Evolutionary conservation across 805 yeast genomes (phyloP), one percentile per base, ranked within the genome.

Genomic region (Candida fluviatilis): DNA sequence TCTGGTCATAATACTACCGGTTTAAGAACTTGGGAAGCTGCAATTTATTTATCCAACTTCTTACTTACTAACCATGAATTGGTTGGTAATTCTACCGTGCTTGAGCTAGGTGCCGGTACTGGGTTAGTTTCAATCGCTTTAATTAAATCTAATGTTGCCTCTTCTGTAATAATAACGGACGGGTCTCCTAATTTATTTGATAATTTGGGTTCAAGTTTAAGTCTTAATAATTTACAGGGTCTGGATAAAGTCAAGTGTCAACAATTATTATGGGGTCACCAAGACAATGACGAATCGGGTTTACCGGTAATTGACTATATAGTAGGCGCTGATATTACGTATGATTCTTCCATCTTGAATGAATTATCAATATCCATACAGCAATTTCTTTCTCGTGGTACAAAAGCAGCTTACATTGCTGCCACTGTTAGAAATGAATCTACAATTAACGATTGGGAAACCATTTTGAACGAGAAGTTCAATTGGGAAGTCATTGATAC

Each of bases 21-120:
- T 0, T 61, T 79, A 38, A 66, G 97, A 29, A 91, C 97, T 0
- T 90, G 97, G 98, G 96, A 88, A 53, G 97, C 96, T 2, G 84
- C 95, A 0, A 48, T 85, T 5, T 86, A 68, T 37, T 59, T 91
- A 5, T 64, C 83, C 1, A 70, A 78, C 27, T 82, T 63, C 48
- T 47, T 85, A 12, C 45, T 51, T 38, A 31, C 41, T 18, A 36
- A 33, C n/a, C 13, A 31, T 16, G 7, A 13, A 4, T 11, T 19
- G 12, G 8, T 38, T 17, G 15, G 29, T 8, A 15, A 37, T 18
- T 32, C 28, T 4, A 14, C 18, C 8, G 62, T 84, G 0, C 54
- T 86, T 8, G 98, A 90, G 50, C 55, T 90, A 17, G 98, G 98
- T 0, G 75, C 93, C 8, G 98, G 98, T 0, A 88, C 97, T 0